These are phyloP conservation scores for Stagonosporopsis vannaccii DNA, from an alignment of 2,329 filamentous ascomycete genomes.

Conservation along the genomic window DNA sequence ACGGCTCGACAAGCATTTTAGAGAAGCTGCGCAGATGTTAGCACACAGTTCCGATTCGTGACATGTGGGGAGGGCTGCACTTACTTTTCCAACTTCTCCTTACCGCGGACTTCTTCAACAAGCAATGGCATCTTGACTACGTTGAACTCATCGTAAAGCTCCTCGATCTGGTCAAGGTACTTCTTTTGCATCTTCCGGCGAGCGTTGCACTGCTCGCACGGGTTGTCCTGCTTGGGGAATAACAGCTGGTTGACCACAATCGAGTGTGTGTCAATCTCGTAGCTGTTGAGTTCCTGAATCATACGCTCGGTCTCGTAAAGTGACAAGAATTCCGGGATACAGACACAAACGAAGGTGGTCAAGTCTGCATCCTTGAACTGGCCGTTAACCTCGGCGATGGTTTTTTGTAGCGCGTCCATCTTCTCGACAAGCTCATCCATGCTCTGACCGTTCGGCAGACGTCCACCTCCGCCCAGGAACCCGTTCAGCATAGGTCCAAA, in stretches of 20 bases:
- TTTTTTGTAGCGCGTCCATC: constrained; percentile 90
- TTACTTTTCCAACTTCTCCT: constrained; percentile 84
- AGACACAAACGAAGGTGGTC: constrained; percentile 97
- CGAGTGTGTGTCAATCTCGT: constrained; percentile 93
- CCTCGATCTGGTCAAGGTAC: constrained; percentile 97
- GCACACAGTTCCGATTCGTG: neutral
- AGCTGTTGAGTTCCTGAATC: constrained; percentile 96
- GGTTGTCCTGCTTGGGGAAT: constrained; percentile 84
- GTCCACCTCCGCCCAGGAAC: constrained; percentile 79
- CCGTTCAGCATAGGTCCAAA: constrained; percentile 97
- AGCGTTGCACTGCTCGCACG: constrained; percentile 94
- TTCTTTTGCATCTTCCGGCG: constrained; percentile 99
- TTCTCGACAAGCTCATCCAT: constrained; percentile 92
- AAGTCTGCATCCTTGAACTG: constrained; percentile 98
- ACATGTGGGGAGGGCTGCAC: constrained; percentile 22
- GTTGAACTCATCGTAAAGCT: constrained; percentile 98
- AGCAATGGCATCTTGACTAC: constrained; percentile 97
- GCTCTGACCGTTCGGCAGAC: constrained; percentile 89
- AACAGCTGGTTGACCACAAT: constrained; percentile 98
- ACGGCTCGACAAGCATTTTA: constrained; percentile 81
- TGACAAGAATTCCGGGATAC: constrained; percentile 95
- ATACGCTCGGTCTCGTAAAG: constrained; percentile 99
- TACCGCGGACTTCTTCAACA: constrained; percentile 93
- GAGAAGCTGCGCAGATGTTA: constrained; percentile 65
- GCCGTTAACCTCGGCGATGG: constrained; percentile 93